These are phyloP conservation scores for Zalaria obscura DNA, from an alignment of 2,329 filamentous ascomycete genomes.

Conservation along the genomic window DNA sequence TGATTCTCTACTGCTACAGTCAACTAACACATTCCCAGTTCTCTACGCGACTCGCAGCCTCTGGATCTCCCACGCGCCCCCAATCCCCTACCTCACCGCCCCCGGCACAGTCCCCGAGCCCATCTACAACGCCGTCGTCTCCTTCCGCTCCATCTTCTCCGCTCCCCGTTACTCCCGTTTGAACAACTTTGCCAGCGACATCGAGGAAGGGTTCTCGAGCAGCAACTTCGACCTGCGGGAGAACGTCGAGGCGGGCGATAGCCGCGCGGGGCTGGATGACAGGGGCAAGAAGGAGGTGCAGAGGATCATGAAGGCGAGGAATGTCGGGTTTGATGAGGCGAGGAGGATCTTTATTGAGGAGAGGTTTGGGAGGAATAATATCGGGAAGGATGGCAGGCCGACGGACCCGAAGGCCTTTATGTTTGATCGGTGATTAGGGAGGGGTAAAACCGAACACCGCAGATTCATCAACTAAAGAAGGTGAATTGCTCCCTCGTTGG, in stretches of 20 bases:
- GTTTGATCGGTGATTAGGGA: slow-evolving; percentile 34
- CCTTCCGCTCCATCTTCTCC: slow-evolving; percentile 22
- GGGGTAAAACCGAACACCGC: no score
- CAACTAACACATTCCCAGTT: slow-evolving; percentile 26
- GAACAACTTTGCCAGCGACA: slow-evolving; percentile 67
- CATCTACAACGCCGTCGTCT: slow-evolving; percentile 35
- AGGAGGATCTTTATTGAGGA: slow-evolving; percentile 74
- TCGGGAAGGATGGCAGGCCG: slow-evolving; percentile 75
- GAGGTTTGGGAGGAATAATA: slow-evolving; percentile 73
- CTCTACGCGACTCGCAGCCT: slow-evolving; percentile 67
- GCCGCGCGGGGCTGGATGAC: slow-evolving; percentile 67
- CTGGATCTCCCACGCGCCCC: slow-evolving; percentile 60
- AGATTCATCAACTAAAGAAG: no score
- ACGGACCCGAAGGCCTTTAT: slow-evolving; percentile 92
- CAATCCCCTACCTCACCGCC: slow-evolving; percentile 36
- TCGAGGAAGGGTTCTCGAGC: slow-evolving; percentile 69
- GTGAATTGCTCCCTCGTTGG: no score
- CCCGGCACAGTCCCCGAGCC: slow-evolving; percentile 34
- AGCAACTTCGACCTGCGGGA: slow-evolving; percentile 67
- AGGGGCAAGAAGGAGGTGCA: slow-evolving; percentile 68
- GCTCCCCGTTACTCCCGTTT: slow-evolving; percentile 63
- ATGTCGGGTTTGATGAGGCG: slow-evolving; percentile 82
- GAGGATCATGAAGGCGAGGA: slow-evolving; percentile 75
- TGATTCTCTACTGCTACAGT: slow-evolving; percentile 2
- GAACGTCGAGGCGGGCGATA: slow-evolving; percentile 70